Evolutionary conservation across 108 stramenopile genomes (phyloP), one percentile per base, ranked within the genome.

Genomic region (Cyclostephanos invisitatus): DNA sequence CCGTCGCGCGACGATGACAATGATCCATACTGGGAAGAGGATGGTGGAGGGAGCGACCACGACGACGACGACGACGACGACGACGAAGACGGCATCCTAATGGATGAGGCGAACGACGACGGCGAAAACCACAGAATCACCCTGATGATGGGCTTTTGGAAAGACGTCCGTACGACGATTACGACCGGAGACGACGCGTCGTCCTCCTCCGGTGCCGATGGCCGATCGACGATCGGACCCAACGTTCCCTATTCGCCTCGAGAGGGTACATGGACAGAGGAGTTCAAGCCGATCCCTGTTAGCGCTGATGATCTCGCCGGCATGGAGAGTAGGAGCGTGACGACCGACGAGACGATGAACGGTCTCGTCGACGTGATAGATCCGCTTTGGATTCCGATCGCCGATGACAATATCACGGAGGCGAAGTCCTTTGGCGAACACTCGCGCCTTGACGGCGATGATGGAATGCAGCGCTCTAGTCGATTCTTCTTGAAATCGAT

Each of bases 111-210:
- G 38, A 18, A 14, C 5, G 14, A 21, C 5, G 18, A 15, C 47
- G 42, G 35, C 51, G 24, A 53, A 20, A 53, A 25, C 28, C 35
- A 71, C 18, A 64, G 87, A 21, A 80, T 87, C 38, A 88, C 87
- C 11, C 67, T 84, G 11, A 87, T 87, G 86, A 49, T 85, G 46
- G 86, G 85, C 2, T 87, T 87, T 57, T 87, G 86, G 86, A 51
- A 51, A 40, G 77, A 76, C 17, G 58, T 75, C 20, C 10, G 32
- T 40, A 37, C n/a, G 29, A 51, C 20, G 55, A 32, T 32, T 2
- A 4, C 32, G 50, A 67, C 8, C 42, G 11, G 15, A 22, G 25
- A 10, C 40, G 24, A 21, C 22, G 25, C 47, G 5, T 21, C 47
- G 12, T 27, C 24, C 22, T 7, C 12, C 27, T 42, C 62, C 17